Evolutionary conservation across 2,329 filamentous ascomycete species (phyloP), one percentile per base, ranked within the genome.

Genomic region (Verticillium dahliae): DNA sequence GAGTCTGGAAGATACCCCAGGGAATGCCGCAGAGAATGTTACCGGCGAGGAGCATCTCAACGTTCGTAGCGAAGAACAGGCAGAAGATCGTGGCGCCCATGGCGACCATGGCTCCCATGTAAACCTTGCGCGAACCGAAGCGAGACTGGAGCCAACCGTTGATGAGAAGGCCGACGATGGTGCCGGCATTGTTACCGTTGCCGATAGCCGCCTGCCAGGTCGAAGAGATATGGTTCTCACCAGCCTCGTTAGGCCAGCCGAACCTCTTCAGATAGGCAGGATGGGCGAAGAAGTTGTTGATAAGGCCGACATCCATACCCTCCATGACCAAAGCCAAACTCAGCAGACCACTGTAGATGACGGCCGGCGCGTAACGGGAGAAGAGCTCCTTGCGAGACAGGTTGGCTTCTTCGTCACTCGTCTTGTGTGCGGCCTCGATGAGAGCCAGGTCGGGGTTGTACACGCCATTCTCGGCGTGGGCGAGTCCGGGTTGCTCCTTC

Each of bases 161-260:
- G 27, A 77, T 57, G 45, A 78, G 65, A 4, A 79, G 70, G 1
- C 79, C 79, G 2, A 80, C 52, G n/a, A 81, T 78, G 45, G 74
- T 72, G 1, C 79, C 78, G 7, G 75, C 71, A 18, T 72, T 68
- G 1, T 74, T 73, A 6, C 73, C 78, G 41, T 77, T 78, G 11
- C 70, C 70, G 3, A 81, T 67, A 1, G 72, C 78, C 1, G 76
- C 72, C 65, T 80, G 78, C 80, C 78, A 81, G 18, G 74, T 69
- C 0, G 77, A 72, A 2, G 75, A 71, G 31, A 83, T 71, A 57
- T 79, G 72, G 59, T 73, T 75, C 45, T 77, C 62, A 5, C 64
- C 61, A 68, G 2, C 65, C 65, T 61, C 70, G 18, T 70, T 63
- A 1, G 67, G 67, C 61, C 70, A 69, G 2, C 77, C 76, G 39